A percentile compares a stretch with the other conserved stretches of the same genome.
Evolutionary conservation across 345 rosid genomes (phyloP).

Genomic region (Iberis pinnata): DNA sequence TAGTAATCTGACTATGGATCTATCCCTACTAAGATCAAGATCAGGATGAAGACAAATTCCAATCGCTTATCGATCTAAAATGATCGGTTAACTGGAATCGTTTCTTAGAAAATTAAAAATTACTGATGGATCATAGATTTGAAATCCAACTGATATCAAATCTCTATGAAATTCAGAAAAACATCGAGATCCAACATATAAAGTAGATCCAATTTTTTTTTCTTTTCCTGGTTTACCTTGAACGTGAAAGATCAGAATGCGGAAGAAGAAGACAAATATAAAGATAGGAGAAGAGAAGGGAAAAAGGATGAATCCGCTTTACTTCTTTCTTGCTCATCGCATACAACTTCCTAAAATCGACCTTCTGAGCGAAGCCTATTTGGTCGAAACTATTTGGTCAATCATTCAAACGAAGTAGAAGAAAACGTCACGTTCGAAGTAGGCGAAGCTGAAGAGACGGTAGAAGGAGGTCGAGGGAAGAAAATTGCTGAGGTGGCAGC

Average conservation of each 20-base stretch:
- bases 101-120: not conserved
- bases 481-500: too few relatives aligned
- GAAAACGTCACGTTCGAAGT: too few relatives aligned
- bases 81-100: constrained; percentile 17
- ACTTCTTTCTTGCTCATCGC: too few relatives aligned
- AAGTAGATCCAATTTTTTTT: constrained; percentile 21
- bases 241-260: constrained; percentile 19
- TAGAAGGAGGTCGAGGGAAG: too few relatives aligned
- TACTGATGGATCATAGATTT: constrained; percentile 2
- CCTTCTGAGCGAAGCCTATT: too few relatives aligned
- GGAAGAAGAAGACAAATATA: too few relatives aligned
- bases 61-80: constrained; percentile 2
- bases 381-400: too few relatives aligned
- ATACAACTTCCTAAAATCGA: too few relatives aligned
- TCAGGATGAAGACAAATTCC: not conserved
- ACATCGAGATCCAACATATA: constrained; percentile 23
- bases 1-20: constrained; percentile 17
- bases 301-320: too few relatives aligned
- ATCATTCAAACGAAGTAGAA: too few relatives aligned
- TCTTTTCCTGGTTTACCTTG: constrained; percentile 26
- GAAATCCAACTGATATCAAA: constrained; percentile 8
- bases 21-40: constrained; percentile 4
- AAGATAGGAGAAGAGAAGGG: too few relatives aligned
- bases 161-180: constrained; percentile 11
- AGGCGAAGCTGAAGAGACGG: too few relatives aligned